Conservation (phyloP, 441 rosid genomes). For the Gossypium gossypioides region DNA sequence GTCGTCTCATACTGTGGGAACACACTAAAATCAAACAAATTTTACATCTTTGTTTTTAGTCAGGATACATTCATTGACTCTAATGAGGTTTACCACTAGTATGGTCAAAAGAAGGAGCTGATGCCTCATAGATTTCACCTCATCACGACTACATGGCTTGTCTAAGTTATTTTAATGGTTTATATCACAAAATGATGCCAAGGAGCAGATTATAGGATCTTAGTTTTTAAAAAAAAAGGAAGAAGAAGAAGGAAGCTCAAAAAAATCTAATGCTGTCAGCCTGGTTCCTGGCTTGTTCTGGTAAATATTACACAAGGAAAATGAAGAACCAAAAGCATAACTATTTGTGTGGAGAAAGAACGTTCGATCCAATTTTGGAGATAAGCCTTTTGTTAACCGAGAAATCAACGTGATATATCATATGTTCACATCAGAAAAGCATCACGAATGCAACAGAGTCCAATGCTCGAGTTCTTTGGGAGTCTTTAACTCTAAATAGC, state of each 20-base stretch:
- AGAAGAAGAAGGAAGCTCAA: background rate
- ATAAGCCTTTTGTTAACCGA: background rate
- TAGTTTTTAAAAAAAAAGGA: background rate
- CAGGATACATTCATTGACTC: background rate
- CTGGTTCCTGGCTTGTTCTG: background rate
- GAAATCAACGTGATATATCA: background rate
- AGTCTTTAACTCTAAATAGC: background rate
- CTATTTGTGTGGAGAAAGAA: background rate
- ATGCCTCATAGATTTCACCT: background rate
- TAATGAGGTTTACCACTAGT: background rate
- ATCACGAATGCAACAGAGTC: background rate
- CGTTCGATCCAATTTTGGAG: background rate
- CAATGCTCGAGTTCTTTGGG: background rate
- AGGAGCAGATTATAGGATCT: background rate
- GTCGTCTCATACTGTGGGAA: background rate
- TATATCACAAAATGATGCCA: background rate
- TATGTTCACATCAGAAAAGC: background rate
- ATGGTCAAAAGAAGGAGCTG: background rate
- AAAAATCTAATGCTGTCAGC: background rate
- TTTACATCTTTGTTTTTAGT: background rate
- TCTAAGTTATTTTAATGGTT: background rate
- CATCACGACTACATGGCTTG: background rate
- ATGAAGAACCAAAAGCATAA: background rate
- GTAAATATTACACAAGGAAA: background rate
- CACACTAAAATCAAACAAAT: background rate